These are phyloP conservation scores for Dendrobium officinale DNA, from an alignment of 106 monocot species.

Conservation along the genomic window DNA sequence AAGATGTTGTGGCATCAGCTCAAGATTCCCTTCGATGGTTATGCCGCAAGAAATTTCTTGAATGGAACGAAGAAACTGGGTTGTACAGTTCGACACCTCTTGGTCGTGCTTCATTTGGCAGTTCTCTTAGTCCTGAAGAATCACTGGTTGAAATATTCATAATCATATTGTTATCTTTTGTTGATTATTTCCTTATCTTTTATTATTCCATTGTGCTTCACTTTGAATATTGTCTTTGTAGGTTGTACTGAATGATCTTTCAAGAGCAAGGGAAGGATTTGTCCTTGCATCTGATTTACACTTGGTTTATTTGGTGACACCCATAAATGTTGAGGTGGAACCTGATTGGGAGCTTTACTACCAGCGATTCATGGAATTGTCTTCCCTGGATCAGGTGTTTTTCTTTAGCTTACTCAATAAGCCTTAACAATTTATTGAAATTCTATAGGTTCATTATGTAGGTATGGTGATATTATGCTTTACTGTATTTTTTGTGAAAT, in stretches of 20 bases:
- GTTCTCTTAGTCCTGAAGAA: constrained; percentile 95
- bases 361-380: constrained; percentile 89
- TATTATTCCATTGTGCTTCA: neutral
- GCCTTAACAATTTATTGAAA: neutral
- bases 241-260: constrained; percentile 90
- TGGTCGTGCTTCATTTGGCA: constrained; percentile 93
- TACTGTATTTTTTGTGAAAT: no score
- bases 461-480: no score
- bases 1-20: constrained; percentile 96
- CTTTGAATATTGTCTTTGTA: constrained; percentile 21
- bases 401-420: neutral
- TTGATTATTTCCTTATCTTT: constrained; percentile 3
- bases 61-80: constrained; percentile 81
- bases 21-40: constrained; percentile 97
- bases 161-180: constrained; percentile 3
- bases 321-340: constrained; percentile 93
- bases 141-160: constrained; percentile 46
- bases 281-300: constrained; percentile 98
- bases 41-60: constrained; percentile 86
- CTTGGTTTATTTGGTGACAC: constrained; percentile 92
- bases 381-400: constrained; percentile 74
- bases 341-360: constrained; percentile 99
- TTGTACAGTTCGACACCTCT: constrained; percentile 84
- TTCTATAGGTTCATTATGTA: neutral
- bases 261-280: constrained; percentile 96